phyloP scores from a whole-genome alignment of 2,329 filamentous ascomycete species.

The Epichloe baconii region DNA sequence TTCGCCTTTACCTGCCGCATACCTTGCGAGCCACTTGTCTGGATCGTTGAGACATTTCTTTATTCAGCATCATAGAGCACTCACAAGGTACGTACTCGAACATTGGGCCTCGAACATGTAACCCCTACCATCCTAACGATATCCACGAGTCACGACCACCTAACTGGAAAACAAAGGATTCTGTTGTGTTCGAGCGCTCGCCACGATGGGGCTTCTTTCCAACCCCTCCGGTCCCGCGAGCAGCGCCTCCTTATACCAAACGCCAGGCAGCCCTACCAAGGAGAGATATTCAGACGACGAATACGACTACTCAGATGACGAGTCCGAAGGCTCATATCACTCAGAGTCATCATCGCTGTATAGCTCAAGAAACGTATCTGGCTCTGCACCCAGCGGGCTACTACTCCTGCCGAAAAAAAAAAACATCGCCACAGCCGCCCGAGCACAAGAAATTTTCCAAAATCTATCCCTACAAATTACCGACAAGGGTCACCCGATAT shows the following conservation, averaged over 20 bases:
- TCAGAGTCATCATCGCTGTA: conserved; percentile 28
- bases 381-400: conserved; percentile 27
- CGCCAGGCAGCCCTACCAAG: conserved; percentile 28
- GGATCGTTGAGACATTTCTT: background rate
- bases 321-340: conserved; percentile 25
- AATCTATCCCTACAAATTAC: conserved; percentile 46
- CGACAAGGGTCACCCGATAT: conserved; percentile 62
- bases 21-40: background rate
- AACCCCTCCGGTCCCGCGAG: conserved; percentile 34
- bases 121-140: background rate
- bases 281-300: conserved; percentile 40
- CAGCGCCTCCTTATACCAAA: conserved; percentile 36
- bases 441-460: conserved; percentile 11
- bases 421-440: background rate
- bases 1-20: conserved; percentile 1
- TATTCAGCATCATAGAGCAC: background rate
- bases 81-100: background rate
- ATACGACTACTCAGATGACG: conserved; percentile 33
- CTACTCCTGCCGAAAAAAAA: conserved; percentile 29
- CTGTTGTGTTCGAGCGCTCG: background rate
- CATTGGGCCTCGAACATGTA: too few species aligned
- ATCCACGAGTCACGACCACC: too few species aligned
- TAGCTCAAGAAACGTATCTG: conserved; percentile 42
- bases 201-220: conserved; percentile 36
- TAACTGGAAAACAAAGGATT: background rate